These are phyloP conservation scores for Bryoerythrophyllum caledonicum DNA, from an alignment of 225 moss, liverwort and hornwort species.

Conservation along the genomic window DNA sequence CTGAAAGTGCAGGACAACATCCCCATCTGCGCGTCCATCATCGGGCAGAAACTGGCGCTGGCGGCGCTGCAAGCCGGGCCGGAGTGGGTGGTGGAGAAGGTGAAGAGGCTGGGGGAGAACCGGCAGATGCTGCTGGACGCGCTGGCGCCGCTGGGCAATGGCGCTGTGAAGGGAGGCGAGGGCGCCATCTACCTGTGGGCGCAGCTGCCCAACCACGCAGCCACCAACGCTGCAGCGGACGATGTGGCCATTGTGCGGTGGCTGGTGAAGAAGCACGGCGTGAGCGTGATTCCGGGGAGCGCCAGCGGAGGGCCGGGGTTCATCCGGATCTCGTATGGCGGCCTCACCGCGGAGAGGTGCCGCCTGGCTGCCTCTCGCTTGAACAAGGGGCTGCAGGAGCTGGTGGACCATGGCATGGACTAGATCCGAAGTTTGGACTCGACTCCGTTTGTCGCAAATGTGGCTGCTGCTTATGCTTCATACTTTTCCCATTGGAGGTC, in stretches of 20 bases:
- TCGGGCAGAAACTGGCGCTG: constrained; percentile 84
- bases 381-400: constrained; percentile 70
- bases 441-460: constrained; percentile 7
- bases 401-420: constrained; percentile 64
- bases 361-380: constrained; percentile 56
- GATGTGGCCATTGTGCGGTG: constrained; percentile 78
- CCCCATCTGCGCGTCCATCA: constrained; percentile 90
- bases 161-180: constrained; percentile 90
- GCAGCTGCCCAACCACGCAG: constrained; percentile 49
- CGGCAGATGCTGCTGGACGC: constrained; percentile 65
- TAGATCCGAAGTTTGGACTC: background rate
- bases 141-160: constrained; percentile 62
- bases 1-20: constrained; percentile 99
- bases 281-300: constrained; percentile 94
- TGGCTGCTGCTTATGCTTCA: constrained; percentile 5
- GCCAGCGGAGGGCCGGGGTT: constrained; percentile 87
- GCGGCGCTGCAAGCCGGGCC: constrained; percentile 70
- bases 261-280: constrained; percentile 80
- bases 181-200: constrained; percentile 98
- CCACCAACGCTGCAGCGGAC: constrained; percentile 30
- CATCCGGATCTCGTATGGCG: constrained; percentile 82
- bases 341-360: constrained; percentile 60
- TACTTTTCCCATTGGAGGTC: background rate
- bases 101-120: constrained; percentile 56
- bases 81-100: constrained; percentile 80